Base-by-base conservation (phyloP, 148 eudicot genomes). In the Drosera capensis region DNA sequence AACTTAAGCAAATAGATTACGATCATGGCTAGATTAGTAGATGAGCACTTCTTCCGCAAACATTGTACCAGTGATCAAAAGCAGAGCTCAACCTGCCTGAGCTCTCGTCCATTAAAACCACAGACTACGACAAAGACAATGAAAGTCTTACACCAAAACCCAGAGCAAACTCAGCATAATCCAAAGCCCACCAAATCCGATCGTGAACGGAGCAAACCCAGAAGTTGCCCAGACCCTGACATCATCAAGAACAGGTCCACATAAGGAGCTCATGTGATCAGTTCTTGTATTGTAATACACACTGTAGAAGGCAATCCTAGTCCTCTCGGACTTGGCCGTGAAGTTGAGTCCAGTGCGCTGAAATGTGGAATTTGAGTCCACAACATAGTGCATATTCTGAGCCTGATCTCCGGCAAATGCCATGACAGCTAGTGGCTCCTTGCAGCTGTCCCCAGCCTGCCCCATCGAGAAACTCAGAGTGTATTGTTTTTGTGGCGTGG, bases 401-500 rank as follows among this genome's bases (percentile, higher is more conserved):
- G 99, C 85, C 41, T 90, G 99, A 42, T 90, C 99, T 12, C 99
- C 99, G 0, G 95, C 99, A 41, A 78, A 81, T 21, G 88, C 99
- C 93, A 90, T 85, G 17, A 90, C 48, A 0, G 99, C 99, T 0
- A 90, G 68, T 0, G 95, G 99, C 46, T 75, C 76, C 62, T 68
- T 75, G 66, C 99, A 90, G 1, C 75, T 59, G 63, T 85, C 99
- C 2, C 76, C 74, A 0, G 78, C 95, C 13, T 67, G 85, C 18
- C 99, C 99, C 43, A 85, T 31, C 0, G 82, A 73, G 54, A 84
- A 90, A 49, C 66, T 62, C 49, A 90, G 19, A 17, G 52, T 68
- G 67, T 90, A 84, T 1, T 67, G 75, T 58, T 80, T 80, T 64
- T 90, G 75, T 0, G 85, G 84, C 46, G 72, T 76, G 55, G 99